phyloP scores from a whole-genome alignment of 1,284 basidiomycete genomes.

The Meira nashicola region DNA sequence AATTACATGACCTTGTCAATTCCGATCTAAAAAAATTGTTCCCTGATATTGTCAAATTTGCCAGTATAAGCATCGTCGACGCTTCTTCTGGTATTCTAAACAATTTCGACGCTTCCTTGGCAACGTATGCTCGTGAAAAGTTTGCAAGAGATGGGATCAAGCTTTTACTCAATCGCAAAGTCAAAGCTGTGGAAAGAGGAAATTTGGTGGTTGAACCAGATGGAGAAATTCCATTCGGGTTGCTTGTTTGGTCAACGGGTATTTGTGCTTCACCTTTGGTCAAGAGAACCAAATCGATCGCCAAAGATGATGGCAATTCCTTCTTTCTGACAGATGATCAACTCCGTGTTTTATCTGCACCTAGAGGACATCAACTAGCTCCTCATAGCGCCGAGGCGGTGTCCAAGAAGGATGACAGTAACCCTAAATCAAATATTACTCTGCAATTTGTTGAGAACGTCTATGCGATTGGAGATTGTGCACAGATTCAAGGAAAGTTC shows the following conservation, averaged over 20 bases:
- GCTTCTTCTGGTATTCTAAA: slow-evolving; percentile 41
- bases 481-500: slow-evolving; percentile 57
- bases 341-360: slow-evolving; percentile 17
- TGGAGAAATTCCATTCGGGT: slow-evolving; percentile 63
- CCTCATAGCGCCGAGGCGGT: not conserved
- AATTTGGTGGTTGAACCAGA: slow-evolving; percentile 51
- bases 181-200: slow-evolving; percentile 22
- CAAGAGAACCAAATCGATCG: slow-evolving; percentile 60
- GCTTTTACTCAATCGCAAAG: slow-evolving; percentile 18
- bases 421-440: not conserved
- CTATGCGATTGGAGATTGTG: slow-evolving; percentile 66
- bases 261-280: slow-evolving; percentile 74
- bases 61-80: slow-evolving; percentile 30
- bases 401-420: slow-evolving; percentile 2
- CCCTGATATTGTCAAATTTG: slow-evolving; percentile 30
- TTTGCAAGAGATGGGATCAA: slow-evolving; percentile 29
- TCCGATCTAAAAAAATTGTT: slow-evolving; percentile 64
- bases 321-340: slow-evolving; percentile 56
- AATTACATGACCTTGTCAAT: slow-evolving; percentile 75
- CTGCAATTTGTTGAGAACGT: slow-evolving; percentile 23
- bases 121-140: slow-evolving; percentile 42
- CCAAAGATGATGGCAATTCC: slow-evolving; percentile 64
- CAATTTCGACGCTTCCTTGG: slow-evolving; percentile 38
- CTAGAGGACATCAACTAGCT: not conserved
- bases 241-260: slow-evolving; percentile 79